Evolutionary conservation across 768 basidiomycete species (phyloP).

Genomic region (Tylopilus sp.): DNA sequence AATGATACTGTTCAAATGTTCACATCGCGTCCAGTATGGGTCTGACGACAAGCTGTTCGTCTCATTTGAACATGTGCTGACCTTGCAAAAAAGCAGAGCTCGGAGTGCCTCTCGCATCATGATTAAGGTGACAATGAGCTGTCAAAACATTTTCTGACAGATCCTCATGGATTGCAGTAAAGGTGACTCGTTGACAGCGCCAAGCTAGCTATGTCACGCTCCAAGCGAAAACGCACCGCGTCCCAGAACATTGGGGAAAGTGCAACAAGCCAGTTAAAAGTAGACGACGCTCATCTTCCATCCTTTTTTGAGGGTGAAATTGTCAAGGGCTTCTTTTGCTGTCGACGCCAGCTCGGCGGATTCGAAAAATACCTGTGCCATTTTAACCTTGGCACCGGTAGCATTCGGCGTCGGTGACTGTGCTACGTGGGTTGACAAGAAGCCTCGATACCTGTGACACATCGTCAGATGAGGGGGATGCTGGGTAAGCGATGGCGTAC

Average conservation of each 20-base stretch:
- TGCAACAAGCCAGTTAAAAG: constrained; percentile 36
- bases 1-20: neutral
- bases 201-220: neutral
- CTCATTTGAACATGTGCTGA: too few species aligned
- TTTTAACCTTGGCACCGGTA: constrained; percentile 66
- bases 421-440: constrained; percentile 65
- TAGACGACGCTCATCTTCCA: constrained; percentile 81
- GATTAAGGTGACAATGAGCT: too few species aligned
- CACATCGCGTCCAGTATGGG: neutral
- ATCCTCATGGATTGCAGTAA: neutral
- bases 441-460: constrained; percentile 72
- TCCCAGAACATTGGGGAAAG: too few species aligned
- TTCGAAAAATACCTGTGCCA: constrained; percentile 80
- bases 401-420: constrained; percentile 66
- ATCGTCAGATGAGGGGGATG: neutral
- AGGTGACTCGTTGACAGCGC: neutral
- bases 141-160: neutral
- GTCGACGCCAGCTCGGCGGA: constrained; percentile 66
- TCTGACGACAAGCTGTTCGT: neutral
- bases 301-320: constrained; percentile 82
- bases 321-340: constrained; percentile 81
- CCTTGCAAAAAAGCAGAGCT: too few species aligned
- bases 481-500: constrained; percentile 46
- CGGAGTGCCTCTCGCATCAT: too few species aligned
- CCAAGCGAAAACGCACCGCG: neutral